Evolutionary conservation across 768 basidiomycete species (phyloP).

Genomic region (Rhodotorula graminis): DNA sequence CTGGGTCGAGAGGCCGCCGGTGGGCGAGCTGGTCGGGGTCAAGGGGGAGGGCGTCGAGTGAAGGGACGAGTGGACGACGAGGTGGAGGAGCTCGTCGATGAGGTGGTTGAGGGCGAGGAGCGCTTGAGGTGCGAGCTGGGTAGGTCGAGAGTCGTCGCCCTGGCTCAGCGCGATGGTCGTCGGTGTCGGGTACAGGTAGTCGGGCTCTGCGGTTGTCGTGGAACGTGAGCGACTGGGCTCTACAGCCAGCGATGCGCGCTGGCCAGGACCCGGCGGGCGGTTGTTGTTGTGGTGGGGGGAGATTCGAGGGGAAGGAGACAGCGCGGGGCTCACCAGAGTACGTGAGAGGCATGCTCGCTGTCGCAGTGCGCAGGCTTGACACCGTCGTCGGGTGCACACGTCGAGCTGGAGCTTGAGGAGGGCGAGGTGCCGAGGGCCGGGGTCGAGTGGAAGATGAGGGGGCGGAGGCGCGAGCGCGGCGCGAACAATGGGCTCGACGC

Average conservation of each 20-base stretch:
- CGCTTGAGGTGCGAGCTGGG: constrained; percentile 72
- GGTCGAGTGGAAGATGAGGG: too few relatives aligned
- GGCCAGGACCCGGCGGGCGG: too few relatives aligned
- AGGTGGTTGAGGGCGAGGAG: constrained; percentile 71
- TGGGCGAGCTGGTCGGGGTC: background rate
- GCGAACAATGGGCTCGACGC: too few relatives aligned
- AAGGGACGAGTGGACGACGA: constrained; percentile 61
- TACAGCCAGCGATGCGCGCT: background rate
- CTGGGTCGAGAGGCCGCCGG: background rate
- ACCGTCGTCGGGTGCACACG: too few relatives aligned
- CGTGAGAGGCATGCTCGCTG: background rate
- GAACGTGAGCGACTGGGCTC: background rate
- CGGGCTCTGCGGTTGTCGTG: constrained; percentile 59
- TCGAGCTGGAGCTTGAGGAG: too few relatives aligned
- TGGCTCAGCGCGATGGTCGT: constrained; percentile 80
- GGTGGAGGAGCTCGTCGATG: constrained; percentile 77
- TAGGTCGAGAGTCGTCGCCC: constrained; percentile 70
- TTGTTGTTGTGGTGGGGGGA: too few relatives aligned
- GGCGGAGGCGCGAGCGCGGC: background rate
- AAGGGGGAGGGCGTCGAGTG: constrained; percentile 46
- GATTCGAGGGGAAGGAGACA: too few relatives aligned
- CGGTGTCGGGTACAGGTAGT: constrained; percentile 74
- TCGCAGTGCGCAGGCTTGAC: too few relatives aligned
- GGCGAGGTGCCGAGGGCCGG: background rate
- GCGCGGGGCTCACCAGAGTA: background rate